Evolutionary conservation across 306 rosid genomes (phyloP).

Genomic region (Cicer bijugum): DNA sequence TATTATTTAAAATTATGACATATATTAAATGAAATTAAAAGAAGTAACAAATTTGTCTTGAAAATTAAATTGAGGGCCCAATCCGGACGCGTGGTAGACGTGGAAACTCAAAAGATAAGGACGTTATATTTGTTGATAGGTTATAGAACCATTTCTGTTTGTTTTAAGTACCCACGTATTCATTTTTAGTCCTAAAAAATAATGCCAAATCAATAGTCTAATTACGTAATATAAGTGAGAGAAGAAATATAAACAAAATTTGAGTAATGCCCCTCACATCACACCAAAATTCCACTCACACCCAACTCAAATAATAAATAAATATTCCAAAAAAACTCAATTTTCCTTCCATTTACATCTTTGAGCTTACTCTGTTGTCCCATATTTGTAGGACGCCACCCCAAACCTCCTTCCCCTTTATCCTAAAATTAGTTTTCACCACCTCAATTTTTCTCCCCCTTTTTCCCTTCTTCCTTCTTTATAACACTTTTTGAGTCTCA

Average conservation of each 20-base stretch:
- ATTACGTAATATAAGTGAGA: constrained; percentile 3
- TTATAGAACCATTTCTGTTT: neutral
- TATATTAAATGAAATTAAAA: neutral
- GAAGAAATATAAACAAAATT: neutral
- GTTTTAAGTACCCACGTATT: neutral
- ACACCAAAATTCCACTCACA: constrained; percentile 34
- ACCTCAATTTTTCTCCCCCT: neutral
- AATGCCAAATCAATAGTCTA: neutral
- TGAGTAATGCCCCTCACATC: constrained; percentile 37
- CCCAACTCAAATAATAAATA: constrained; percentile 7
- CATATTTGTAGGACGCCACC: constrained; percentile 37
- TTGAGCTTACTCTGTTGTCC: constrained; percentile 20
- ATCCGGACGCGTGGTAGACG: constrained; percentile 8
- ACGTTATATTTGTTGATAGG: neutral
- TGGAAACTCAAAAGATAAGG: neutral
- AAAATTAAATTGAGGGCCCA: neutral
- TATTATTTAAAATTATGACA: too few relatives aligned
- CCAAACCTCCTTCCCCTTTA: neutral
- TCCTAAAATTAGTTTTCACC: constrained; percentile 18
- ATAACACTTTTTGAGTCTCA: neutral
- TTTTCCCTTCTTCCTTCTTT: neutral
- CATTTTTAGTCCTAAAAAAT: too few relatives aligned
- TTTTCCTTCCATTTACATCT: neutral
- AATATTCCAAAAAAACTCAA: neutral
- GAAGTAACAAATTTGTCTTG: neutral